Conservation (phyloP, 768 basidiomycete genomes). For the Podaxis mareebaensis region DNA sequence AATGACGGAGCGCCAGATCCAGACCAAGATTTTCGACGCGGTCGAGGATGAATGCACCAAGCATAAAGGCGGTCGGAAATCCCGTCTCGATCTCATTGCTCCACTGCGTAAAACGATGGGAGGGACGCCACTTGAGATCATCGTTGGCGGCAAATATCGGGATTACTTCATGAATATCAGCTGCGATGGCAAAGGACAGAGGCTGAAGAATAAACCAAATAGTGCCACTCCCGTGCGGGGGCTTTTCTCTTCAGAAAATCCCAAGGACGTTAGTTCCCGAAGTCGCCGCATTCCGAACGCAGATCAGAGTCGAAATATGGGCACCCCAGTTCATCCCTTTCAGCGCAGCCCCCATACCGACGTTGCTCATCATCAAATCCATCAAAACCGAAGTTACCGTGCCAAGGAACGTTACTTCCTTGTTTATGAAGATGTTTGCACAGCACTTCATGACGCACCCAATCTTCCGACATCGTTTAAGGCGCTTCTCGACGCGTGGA, state of each 20-base stretch:
- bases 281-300: background rate
- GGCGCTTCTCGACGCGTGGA: background rate
- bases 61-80: background rate
- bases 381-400: background rate
- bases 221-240: background rate
- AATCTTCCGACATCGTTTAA: background rate
- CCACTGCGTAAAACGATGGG: background rate
- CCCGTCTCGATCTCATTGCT: background rate
- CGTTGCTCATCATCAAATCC: background rate
- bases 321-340: background rate
- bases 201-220: background rate
- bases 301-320: background rate
- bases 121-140: background rate
- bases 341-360: background rate
- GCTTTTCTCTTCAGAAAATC: background rate
- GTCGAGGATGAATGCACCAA: background rate
- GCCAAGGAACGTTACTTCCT: background rate
- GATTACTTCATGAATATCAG: slow-evolving; percentile 2
- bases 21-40: slow-evolving; percentile 15
- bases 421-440: slow-evolving; percentile 9
- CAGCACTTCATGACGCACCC: background rate
- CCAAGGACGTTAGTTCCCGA: background rate
- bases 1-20: slow-evolving; percentile 18
- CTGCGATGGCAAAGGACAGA: background rate
- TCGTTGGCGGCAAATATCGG: background rate